phyloP scores from a whole-genome alignment of 345 rosid species.

The Populus euphratica region DNA sequence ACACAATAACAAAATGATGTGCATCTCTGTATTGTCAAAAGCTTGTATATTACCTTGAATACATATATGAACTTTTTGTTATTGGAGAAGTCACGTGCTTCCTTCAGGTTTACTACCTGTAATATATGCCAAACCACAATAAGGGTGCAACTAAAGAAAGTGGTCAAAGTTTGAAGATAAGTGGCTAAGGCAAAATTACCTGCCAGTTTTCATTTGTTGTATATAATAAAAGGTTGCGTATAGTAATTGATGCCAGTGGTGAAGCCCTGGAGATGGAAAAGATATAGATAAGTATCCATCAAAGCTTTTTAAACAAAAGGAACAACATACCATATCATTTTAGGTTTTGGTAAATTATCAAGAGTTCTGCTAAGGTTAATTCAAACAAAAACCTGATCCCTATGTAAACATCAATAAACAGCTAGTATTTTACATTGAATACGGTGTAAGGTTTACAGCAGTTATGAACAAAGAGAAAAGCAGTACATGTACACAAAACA shows the following conservation, averaged over 20 bases:
- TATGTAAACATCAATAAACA: background rate
- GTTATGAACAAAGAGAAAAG: background rate
- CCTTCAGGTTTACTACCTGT: slow-evolving; percentile 94
- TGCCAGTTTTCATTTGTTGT: slow-evolving; percentile 95
- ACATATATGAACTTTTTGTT: slow-evolving; percentile 77
- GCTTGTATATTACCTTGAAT: slow-evolving; percentile 62
- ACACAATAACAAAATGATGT: background rate
- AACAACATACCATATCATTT: background rate
- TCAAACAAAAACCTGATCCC: background rate
- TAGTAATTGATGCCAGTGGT: slow-evolving; percentile 90
- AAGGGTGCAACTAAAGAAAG: slow-evolving; percentile 1
- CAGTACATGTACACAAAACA: slow-evolving; percentile 1
- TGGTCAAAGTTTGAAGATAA: background rate
- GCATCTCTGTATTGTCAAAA: background rate
- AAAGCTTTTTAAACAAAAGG: background rate
- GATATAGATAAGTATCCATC: background rate
- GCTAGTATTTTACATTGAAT: background rate
- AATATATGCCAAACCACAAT: slow-evolving; percentile 11
- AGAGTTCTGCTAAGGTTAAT: background rate
- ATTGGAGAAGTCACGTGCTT: slow-evolving; percentile 83
- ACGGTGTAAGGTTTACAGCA: background rate
- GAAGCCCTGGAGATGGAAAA: slow-evolving; percentile 60
- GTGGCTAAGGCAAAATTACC: slow-evolving; percentile 40
- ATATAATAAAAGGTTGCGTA: slow-evolving; percentile 72
- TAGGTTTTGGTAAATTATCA: background rate